A percentile compares a stretch with the other conserved stretches of the same genome.
phyloP scores from a whole-genome alignment of 2,329 filamentous ascomycete species.

The Pestalotiopsis sp. region DNA sequence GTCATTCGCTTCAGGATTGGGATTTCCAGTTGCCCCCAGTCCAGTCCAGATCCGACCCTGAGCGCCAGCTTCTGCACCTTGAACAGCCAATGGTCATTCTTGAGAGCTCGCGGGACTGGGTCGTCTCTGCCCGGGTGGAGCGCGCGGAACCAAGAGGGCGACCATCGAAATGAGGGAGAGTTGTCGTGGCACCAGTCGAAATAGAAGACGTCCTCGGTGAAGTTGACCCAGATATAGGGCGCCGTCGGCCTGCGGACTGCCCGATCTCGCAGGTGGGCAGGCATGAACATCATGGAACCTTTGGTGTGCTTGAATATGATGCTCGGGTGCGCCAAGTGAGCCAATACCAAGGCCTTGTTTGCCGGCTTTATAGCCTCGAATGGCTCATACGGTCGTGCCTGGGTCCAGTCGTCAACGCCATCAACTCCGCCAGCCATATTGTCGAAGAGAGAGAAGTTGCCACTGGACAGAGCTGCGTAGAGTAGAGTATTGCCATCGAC shows the following conservation, averaged over 20 bases:
- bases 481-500: background rate
- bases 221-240: background rate
- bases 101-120: background rate
- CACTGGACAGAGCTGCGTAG: background rate
- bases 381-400: background rate
- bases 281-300: background rate
- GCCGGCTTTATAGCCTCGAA: background rate
- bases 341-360: background rate
- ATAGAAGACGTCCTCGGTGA: background rate
- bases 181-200: background rate
- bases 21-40: background rate
- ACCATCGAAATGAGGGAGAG: background rate
- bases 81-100: background rate
- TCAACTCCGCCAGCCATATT: background rate
- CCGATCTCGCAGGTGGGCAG: background rate
- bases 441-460: background rate
- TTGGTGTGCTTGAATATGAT: background rate
- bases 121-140: background rate
- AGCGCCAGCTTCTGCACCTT: background rate
- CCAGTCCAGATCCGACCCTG: background rate
- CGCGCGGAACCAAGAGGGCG: background rate
- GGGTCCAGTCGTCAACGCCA: background rate
- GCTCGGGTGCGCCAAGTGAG: background rate
- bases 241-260: background rate
- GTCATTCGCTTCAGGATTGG: background rate